Base-by-base conservation (phyloP, 1,284 basidiomycete genomes). In the Fereydounia khargensis region DNA sequence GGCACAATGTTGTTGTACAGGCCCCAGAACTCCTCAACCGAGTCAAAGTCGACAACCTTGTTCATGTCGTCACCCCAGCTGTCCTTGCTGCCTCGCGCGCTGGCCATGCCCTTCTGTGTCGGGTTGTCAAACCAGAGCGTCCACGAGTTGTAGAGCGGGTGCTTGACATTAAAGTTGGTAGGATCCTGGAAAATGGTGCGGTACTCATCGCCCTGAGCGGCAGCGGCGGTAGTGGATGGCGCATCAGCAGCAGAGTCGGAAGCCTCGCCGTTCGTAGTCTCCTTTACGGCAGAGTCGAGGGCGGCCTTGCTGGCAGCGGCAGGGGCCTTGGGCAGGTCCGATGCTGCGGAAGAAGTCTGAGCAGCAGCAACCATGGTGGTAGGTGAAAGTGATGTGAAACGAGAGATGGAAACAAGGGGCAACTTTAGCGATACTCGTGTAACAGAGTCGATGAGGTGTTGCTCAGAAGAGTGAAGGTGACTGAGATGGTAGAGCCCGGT, bases 1-100 rank as follows among this genome's bases (percentile, higher is more conserved):
- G 91, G 88, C 23, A 98, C 86, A 69, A 98, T 92, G 79, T 97
- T 96, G 80, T 97, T 95, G 80, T 97, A 95, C 56, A 97, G 79
- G 14, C 73, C 73, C 71, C 71, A 73, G 47, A 75, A 75, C 49
- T 72, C 73, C 39, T 75, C 73, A 16, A 75, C 73, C 32, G 55
- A 59, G 49, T 70, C 59, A 24, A 75, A 57, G 27, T 60, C 56
- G 34, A 73, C 70, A 14, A 75, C 68, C 58, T 73, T 70, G 61
- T 70, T 65, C 62, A 74, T 59, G 37, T 72, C 68, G 42, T 73
- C 71, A 13, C 73, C 73, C 73, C 73, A 75, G 40, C 58, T 61
- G n/a, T 73, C 69, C 41, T 68, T 68, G 37, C 48, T 54, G 22
- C 70, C 73, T 24, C 67, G 65, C 35, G 67, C 68, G 8, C 51